Evolutionary conservation across 129 eudicot species (phyloP).

Genomic region (Tagetes patula): DNA sequence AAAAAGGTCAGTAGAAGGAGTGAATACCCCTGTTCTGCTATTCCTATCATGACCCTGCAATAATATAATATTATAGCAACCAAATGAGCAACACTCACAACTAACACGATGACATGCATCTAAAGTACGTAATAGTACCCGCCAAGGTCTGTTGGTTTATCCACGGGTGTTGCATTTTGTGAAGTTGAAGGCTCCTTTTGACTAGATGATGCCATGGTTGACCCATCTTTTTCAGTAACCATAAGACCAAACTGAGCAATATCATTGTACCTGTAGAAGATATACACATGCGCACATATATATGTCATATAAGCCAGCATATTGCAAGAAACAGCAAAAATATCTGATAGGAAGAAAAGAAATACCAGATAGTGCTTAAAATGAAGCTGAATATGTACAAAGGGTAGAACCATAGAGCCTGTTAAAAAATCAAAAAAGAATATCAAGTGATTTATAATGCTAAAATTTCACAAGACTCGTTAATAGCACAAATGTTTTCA

Average conservation of each 20-base stretch:
- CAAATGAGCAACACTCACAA: constrained; percentile 2
- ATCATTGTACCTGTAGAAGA: constrained; percentile 79
- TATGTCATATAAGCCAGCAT: neutral
- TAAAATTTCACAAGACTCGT: constrained; percentile 1
- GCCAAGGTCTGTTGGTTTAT: constrained; percentile 75
- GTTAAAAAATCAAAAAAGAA: constrained; percentile 28
- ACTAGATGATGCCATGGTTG: constrained; percentile 26
- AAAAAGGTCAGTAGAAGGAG: constrained; percentile 73
- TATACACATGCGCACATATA: neutral
- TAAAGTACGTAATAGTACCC: constrained; percentile 46
- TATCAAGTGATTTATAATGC: constrained; percentile 25
- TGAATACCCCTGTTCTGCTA: constrained; percentile 90
- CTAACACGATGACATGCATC: constrained; percentile 5
- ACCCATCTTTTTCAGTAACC: constrained; percentile 50
- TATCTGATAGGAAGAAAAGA: constrained; percentile 24
- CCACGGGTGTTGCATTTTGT: constrained; percentile 37
- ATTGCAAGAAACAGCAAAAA: constrained; percentile 6
- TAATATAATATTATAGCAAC: constrained; percentile 9
- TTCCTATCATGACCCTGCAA: constrained; percentile 85
- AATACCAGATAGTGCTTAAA: constrained; percentile 85
- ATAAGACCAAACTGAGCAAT: constrained; percentile 84
- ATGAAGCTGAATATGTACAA: constrained; percentile 87
- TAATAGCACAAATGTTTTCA: constrained; percentile 13
- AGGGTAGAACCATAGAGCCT: constrained; percentile 96
- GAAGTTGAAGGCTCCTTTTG: constrained; percentile 46